A percentile compares a stretch with the other conserved stretches of the same genome.
These are phyloP conservation scores for Coemansia sp. DNA, from an alignment of 192 early-diverging fungal species.

Conservation along the genomic window DNA sequence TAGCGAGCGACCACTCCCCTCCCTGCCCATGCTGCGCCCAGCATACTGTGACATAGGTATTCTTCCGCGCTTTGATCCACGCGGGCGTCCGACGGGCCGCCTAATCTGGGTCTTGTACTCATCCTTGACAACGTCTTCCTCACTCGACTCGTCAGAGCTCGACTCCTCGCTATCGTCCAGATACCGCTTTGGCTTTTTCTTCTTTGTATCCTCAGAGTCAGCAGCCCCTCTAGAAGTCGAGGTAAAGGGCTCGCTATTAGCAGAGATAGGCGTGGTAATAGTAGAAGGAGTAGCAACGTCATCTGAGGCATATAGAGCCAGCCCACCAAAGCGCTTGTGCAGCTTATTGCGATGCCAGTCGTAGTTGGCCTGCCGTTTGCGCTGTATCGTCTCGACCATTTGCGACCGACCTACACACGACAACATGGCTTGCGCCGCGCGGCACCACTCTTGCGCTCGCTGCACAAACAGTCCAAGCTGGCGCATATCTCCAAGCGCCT, in stretches of 20 bases:
- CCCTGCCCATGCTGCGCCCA: background rate
- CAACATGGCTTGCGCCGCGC: constrained; percentile 47
- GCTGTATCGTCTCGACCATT: constrained; percentile 27
- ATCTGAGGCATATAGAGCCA: background rate
- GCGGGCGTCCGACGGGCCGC: constrained; percentile 10
- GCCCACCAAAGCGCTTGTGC: constrained; percentile 28
- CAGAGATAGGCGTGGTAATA: background rate
- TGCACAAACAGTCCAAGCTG: constrained; percentile 56
- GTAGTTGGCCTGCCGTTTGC: constrained; percentile 34
- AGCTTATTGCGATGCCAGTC: constrained; percentile 35
- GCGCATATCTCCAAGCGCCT: constrained; percentile 46
- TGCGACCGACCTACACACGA: constrained; percentile 29
- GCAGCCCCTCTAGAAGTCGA: background rate
- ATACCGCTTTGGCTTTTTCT: background rate
- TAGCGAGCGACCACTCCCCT: background rate
- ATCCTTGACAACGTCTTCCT: background rate
- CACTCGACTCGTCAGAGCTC: background rate
- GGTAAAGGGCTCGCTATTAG: background rate
- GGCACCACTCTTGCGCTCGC: constrained; percentile 48
- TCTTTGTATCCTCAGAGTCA: background rate
- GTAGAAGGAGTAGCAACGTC: background rate
- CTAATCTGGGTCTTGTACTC: background rate
- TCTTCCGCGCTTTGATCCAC: constrained; percentile 6
- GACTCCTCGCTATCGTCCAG: constrained; percentile 5
- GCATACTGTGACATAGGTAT: background rate